phyloP scores from a whole-genome alignment of 75 land plant genomes.

The Azolla pinnata region DNA sequence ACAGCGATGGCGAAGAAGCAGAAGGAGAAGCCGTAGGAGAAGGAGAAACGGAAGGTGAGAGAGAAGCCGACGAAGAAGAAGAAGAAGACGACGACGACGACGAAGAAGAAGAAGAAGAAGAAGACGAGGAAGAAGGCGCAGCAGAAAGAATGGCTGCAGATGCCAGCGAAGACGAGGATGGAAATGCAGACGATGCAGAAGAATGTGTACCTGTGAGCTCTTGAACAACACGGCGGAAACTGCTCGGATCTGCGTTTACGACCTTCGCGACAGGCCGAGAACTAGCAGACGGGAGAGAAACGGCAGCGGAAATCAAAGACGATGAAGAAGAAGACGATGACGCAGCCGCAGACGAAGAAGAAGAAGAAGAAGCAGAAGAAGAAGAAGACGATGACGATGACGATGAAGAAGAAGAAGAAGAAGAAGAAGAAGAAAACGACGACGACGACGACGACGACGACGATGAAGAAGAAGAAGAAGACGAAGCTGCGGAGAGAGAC shows the following conservation, averaged over 20 bases:
- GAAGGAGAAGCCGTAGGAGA: neutral
- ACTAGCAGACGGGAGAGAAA: neutral
- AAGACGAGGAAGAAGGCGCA: no score
- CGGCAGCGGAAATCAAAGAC: neutral
- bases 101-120: no score
- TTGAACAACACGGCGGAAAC: slow-evolving; percentile 7
- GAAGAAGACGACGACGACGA: neutral
- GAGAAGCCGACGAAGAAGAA: neutral
- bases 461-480: neutral
- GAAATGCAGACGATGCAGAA: neutral
- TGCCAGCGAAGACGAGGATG: neutral
- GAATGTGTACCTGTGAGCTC: slow-evolving; percentile 3
- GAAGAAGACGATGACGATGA: neutral
- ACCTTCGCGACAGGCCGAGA: slow-evolving; percentile 7
- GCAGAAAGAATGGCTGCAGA: no score
- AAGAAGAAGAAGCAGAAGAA: neutral
- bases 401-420: neutral
- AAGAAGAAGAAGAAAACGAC: neutral
- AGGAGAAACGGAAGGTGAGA: neutral
- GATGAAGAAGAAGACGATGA: neutral
- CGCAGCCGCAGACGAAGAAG: neutral
- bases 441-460: neutral
- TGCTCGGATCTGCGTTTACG: slow-evolving; percentile 7
- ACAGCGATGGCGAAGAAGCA: neutral
- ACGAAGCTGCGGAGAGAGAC: neutral